Percentiles rank a stretch among this genome's conserved stretches.
Conservation (phyloP, 192 early-diverging fungal genomes). For the Coemansia sp. region DNA sequence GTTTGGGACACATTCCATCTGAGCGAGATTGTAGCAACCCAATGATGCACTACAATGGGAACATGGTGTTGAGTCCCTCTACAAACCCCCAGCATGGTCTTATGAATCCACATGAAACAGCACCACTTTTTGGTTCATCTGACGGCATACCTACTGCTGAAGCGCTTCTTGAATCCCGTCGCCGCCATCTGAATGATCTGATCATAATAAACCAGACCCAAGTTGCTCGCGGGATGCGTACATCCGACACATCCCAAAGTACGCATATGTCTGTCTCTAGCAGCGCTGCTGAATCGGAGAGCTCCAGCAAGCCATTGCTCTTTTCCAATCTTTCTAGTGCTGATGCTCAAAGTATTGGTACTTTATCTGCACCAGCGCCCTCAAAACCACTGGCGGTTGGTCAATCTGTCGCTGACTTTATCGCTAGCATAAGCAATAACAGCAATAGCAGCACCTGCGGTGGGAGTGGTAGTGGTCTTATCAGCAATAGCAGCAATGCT, state of each 20-base stretch:
- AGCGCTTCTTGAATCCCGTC: conserved; percentile 39
- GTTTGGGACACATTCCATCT: not conserved
- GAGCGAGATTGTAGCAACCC: not conserved
- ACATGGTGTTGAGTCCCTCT: not conserved
- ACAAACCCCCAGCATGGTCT: not conserved
- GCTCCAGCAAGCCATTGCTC: conserved; percentile 11
- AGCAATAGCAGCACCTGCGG: not conserved
- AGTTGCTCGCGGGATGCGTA: conserved; percentile 31
- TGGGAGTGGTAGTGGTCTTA: not conserved
- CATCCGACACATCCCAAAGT: not conserved
- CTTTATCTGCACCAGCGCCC: not conserved
- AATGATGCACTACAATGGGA: not conserved
- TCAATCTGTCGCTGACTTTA: not conserved
- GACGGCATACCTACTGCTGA: conserved; percentile 27
- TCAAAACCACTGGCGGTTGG: not conserved
- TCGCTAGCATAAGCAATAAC: conserved; percentile 2
- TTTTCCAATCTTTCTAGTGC: conserved; percentile 26
- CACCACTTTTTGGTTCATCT: not conserved
- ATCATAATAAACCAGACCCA: conserved; percentile 50
- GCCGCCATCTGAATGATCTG: conserved; percentile 44
- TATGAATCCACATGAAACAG: not conserved
- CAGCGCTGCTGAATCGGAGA: not conserved
- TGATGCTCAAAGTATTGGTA: not conserved
- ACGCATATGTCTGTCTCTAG: not conserved
- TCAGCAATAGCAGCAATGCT: not conserved